Conservation (phyloP, 306 rosid species). For the Lagenaria siceraria region DNA sequence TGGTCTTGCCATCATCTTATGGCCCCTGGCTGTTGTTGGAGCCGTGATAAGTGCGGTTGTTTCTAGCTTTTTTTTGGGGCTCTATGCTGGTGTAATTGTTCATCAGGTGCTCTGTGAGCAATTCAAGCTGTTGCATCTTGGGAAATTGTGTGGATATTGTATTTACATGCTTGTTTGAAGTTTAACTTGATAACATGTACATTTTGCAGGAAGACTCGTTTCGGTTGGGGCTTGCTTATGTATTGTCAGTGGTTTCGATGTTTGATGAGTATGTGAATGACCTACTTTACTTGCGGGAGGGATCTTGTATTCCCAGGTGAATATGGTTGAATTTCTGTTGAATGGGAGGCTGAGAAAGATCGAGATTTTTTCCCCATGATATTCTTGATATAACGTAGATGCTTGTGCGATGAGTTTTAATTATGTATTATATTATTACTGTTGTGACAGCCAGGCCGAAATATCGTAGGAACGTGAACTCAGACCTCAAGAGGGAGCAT, state of each 20-base stretch:
- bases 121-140: not conserved
- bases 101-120: conserved; percentile 37
- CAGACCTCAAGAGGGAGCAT: conserved; percentile 10
- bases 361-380: not conserved
- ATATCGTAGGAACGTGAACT: conserved; percentile 28
- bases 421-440: not conserved
- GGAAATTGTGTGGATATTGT: not conserved
- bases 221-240: conserved; percentile 53
- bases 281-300: conserved; percentile 65
- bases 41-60: conserved; percentile 38
- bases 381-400: not conserved
- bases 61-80: conserved; percentile 45
- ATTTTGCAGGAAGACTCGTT: conserved; percentile 49
- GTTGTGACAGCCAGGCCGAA: conserved; percentile 72
- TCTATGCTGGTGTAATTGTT: conserved; percentile 56
- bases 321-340: not conserved
- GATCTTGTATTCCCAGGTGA: conserved; percentile 80
- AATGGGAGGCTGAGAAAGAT: not conserved
- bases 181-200: not conserved
- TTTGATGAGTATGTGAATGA: conserved; percentile 82
- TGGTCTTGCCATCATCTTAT: conserved; percentile 59
- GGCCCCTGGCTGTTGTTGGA: conserved; percentile 75
- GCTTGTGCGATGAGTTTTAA: not conserved
- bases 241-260: conserved; percentile 53
- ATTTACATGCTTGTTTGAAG: not conserved